Evolutionary conservation across 371 early-diverging fungal genomes (phyloP), one percentile per base, ranked within the genome.

Genomic region (Mortierella sp.): DNA sequence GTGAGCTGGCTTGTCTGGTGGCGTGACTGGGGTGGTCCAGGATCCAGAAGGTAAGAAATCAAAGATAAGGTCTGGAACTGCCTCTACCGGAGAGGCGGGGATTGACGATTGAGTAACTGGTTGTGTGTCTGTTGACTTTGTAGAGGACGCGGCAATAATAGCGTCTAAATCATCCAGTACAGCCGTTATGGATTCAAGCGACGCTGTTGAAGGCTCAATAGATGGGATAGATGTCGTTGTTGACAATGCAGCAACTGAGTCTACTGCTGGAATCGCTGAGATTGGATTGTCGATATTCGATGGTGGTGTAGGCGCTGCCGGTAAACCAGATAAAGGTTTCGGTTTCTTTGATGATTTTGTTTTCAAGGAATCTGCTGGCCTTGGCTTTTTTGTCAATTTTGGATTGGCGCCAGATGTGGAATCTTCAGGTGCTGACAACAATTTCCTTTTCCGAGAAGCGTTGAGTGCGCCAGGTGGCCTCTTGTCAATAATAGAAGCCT

Each of bases 11-110:
- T 48, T 69, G 38, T 70, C 72, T 19, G 78, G 78, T n/a, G 78
- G 78, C 0, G 78, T 77, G 9, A 72, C 72, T 5, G 78, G 78
- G 9, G 72, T 69, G 32, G 41, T 69, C 78, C 78, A 77, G 7
- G 73, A 45, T 15, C 47, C 73, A 3, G 47, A 7, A 6, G 68
- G 62, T 36, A 72, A 58, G 28, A 72, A 58, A 22, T 77, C 78
- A n/a, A 77, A 61, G 0, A 66, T 53, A 22, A 77, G 69, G 19
- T 72, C 73, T 9, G 72, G 78, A 6, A 76, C 11, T 15, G 19
- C 45, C 2, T 63, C 64, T n/a, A 40, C 4, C 4, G 64, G 64
- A 8, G 69, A 69, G 2, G 65, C 21, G 1, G 50, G 43, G 16
- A 48, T 61, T 53, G 52, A 45, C 50, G 50, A 59, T 40, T n/a